Conservation (phyloP, 2,329 filamentous ascomycete genomes). For the Periconia sp. region DNA sequence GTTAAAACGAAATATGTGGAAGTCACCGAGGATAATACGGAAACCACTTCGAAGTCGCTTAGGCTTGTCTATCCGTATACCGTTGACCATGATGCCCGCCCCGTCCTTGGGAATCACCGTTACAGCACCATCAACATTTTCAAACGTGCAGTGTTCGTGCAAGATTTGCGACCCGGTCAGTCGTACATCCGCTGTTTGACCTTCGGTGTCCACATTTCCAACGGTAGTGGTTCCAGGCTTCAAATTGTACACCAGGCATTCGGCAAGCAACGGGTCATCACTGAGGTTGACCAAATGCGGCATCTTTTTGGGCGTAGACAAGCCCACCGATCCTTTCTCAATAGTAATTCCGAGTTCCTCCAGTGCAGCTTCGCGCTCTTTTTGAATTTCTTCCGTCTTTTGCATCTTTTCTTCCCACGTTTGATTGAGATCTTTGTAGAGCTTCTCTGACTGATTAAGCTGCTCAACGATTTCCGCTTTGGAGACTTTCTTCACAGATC, state of each 20-base stretch:
- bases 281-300: slow-evolving; percentile 97
- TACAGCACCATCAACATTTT: slow-evolving; percentile 91
- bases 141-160: slow-evolving; percentile 89
- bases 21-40: slow-evolving; percentile 93
- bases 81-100: slow-evolving; percentile 98
- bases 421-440: slow-evolving; percentile 93
- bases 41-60: slow-evolving; percentile 88
- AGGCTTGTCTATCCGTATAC: slow-evolving; percentile 82
- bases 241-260: slow-evolving; percentile 96
- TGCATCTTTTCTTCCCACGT: slow-evolving; percentile 97
- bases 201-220: slow-evolving; percentile 86
- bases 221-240: slow-evolving; percentile 94
- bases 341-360: slow-evolving; percentile 98
- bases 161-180: slow-evolving; percentile 93
- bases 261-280: slow-evolving; percentile 76
- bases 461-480: slow-evolving; percentile 99
- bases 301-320: slow-evolving; percentile 98
- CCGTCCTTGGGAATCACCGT: slow-evolving; percentile 85
- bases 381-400: slow-evolving; percentile 96
- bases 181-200: slow-evolving; percentile 78
- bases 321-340: slow-evolving; percentile 93
- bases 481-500: slow-evolving; percentile 88
- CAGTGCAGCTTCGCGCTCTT: slow-evolving; percentile 89
- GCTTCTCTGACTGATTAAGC: slow-evolving; percentile 91
- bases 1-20: slow-evolving; percentile 98